phyloP scores from a whole-genome alignment of 2,329 filamentous ascomycete species.

The Aspergillus flavus region DNA sequence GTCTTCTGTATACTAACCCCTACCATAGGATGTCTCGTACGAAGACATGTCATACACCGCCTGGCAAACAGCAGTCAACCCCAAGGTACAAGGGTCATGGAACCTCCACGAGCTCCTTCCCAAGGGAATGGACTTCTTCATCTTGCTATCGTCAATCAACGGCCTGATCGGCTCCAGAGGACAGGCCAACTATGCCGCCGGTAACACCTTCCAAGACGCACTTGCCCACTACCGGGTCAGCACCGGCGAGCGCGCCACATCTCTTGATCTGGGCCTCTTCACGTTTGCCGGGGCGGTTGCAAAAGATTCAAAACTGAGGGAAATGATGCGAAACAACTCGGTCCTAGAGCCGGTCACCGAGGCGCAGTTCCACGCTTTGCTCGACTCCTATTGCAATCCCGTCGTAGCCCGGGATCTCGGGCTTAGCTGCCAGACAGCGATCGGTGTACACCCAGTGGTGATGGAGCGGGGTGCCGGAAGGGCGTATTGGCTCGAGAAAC shows the following conservation, averaged over 20 bases:
- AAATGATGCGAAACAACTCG: conserved; percentile 1
- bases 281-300: conserved; percentile 28
- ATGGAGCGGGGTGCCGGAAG: background rate
- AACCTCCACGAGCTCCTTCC: conserved; percentile 35
- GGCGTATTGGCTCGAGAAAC: background rate
- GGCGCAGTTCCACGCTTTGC: conserved; percentile 20
- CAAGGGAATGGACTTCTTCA: conserved; percentile 42
- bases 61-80: conserved; percentile 35
- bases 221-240: conserved; percentile 29
- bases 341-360: conserved; percentile 19
- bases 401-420: background rate
- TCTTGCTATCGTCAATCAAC: conserved; percentile 40
- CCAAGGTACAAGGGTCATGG: conserved; percentile 40
- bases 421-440: background rate
- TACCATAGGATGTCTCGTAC: conserved; percentile 26
- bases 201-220: conserved; percentile 39
- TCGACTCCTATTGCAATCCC: conserved; percentile 15
- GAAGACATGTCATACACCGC: conserved; percentile 42
- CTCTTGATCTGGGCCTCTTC: conserved; percentile 27
- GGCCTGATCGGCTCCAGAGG: conserved; percentile 46
- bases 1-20: background rate
- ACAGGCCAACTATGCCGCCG: conserved; percentile 45
- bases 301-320: conserved; percentile 15
- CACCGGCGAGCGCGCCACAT: conserved; percentile 14
- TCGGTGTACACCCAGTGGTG: background rate